Base-by-base conservation (phyloP, 2,329 filamentous ascomycete genomes). In the Colletotrichum viniferum region DNA sequence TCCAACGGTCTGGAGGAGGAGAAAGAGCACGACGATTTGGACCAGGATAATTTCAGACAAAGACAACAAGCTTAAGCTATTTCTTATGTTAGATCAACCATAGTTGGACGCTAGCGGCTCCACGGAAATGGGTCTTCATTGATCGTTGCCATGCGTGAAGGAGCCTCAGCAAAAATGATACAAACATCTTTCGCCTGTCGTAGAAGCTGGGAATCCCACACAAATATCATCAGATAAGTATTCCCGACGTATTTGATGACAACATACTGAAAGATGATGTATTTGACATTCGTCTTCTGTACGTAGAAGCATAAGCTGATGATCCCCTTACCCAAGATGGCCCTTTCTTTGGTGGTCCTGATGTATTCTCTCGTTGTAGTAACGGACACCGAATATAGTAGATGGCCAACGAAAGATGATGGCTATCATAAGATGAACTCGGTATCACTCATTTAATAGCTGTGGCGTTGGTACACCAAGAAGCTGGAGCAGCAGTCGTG, bases 21-120 rank as follows among this genome's bases (percentile, higher is more conserved):
- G 18, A 12, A 48, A 12, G 38, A 48, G 4, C 18, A n/a, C 8
- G 38, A 43, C 0, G 9, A 43, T n/a, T n/a, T 3, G n/a, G 38
- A 4, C 18, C 16, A 9, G 9, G 18, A n/a, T n/a, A 0, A 48
- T 6, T 1, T 48, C 0, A n/a, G 18, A 38, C 3, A 48, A 6
- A n/a, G 9, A 48, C 1, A 6, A 6, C 0, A n/a, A n/a, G 1
- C 38, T n/a, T 2, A 48, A n/a, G 18, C 1, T 48, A 12, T n/a
- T n/a, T 12, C 3, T 0, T 43, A 43, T n/a, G 0, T 6, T n/a
- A n/a, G 8, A 10, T n/a, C 9, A n/a, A 43, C 5, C 38, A 48
- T 48, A 10, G 12, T 12, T 21, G 5, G 38, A 48, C 5, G 38
- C 18, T 12, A 10, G 9, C 5, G 18, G 43, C 2, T 48, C 12